These are phyloP conservation scores for Tephrocybe rancida DNA, from an alignment of 768 basidiomycete genomes.

Conservation along the genomic window DNA sequence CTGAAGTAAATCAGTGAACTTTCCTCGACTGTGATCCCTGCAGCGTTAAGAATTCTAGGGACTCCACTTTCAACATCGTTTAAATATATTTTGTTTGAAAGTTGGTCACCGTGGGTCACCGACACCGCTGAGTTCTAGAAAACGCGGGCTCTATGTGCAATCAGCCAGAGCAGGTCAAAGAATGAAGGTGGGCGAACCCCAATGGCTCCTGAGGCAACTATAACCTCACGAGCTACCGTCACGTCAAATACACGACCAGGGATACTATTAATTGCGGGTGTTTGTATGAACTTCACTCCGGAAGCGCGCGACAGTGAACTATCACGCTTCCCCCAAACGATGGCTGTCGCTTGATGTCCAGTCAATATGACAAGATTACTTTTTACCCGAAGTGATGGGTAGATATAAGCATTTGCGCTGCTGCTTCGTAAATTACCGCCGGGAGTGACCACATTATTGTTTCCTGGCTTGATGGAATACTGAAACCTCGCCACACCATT, in stretches of 20 bases:
- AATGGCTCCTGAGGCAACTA: constrained; percentile 16
- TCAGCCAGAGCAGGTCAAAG: neutral
- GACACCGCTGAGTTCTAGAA: constrained; percentile 16
- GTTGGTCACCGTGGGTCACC: constrained; percentile 9
- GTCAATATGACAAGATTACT: constrained; percentile 13
- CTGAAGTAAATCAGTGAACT: neutral
- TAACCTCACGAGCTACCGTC: neutral
- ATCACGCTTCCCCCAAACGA: constrained; percentile 8
- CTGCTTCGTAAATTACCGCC: constrained; percentile 14
- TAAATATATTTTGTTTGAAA: neutral
- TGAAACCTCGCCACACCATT: constrained; percentile 17
- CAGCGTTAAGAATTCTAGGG: constrained; percentile 10
- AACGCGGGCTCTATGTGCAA: constrained; percentile 11
- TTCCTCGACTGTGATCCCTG: constrained; percentile 6
- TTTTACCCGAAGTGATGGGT: constrained; percentile 12
- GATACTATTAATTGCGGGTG: constrained; percentile 1
- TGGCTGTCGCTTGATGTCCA: constrained; percentile 11
- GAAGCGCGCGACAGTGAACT: constrained; percentile 5
- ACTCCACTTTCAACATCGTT: neutral
- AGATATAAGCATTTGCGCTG: constrained; percentile 17
- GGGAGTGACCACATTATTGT: constrained; percentile 6
- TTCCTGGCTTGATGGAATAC: constrained; percentile 18
- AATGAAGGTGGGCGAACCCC: constrained; percentile 4
- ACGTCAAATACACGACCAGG: neutral
- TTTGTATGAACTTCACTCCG: constrained; percentile 14